Conservation (phyloP, 2,329 filamentous ascomycete species). For the Aspergillus fischeri region DNA sequence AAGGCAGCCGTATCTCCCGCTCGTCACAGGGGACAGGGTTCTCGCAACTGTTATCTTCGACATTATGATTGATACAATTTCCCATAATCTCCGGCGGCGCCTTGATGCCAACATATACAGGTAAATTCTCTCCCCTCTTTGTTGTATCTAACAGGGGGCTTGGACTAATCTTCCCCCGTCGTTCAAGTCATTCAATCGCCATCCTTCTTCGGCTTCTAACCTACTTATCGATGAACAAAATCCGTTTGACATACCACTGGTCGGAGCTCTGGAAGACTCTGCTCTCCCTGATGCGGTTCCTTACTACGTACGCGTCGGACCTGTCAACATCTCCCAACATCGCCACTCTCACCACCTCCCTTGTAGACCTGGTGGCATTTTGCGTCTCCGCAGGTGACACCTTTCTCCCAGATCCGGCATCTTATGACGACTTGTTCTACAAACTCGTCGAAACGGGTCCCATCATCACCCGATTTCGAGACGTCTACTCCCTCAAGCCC, state of each 20-base stretch:
- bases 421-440: conserved; percentile 97
- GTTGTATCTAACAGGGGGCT: not conserved
- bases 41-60: conserved; percentile 76
- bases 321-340: conserved; percentile 66
- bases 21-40: conserved; percentile 67
- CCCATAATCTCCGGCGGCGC: conserved; percentile 83
- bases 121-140: conserved; percentile 25
- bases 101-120: conserved; percentile 83
- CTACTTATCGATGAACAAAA: conserved; percentile 76
- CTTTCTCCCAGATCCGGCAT: conserved; percentile 79
- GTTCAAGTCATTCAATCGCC: conserved; percentile 61
- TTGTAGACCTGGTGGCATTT: conserved; percentile 79
- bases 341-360: conserved; percentile 67
- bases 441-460: conserved; percentile 93
- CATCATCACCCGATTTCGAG: conserved; percentile 73
- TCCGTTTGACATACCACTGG: conserved; percentile 87
- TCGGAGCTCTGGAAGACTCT: conserved; percentile 88
- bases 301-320: conserved; percentile 80
- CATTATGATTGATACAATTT: conserved; percentile 83
- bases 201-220: conserved; percentile 80
- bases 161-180: not conserved
- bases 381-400: conserved; percentile 82
- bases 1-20: conserved; percentile 76
- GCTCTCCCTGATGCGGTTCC: conserved; percentile 81
- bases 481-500: conserved; percentile 59